These are phyloP conservation scores for Linum usitatissimum DNA, from an alignment of 345 rosid species.

Conservation along the genomic window DNA sequence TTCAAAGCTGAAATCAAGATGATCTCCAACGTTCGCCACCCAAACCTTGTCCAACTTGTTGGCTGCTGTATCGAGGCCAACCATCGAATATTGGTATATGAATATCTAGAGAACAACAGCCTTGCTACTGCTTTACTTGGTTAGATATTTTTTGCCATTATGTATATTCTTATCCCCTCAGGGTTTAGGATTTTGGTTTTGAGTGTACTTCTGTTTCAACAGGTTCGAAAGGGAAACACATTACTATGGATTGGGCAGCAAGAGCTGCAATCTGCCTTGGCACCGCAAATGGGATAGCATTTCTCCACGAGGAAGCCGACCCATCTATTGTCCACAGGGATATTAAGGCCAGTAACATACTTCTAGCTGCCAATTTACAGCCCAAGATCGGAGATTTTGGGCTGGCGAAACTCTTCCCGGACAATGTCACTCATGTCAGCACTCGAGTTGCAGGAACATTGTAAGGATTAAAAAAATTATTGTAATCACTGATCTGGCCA, in stretches of 20 bases:
- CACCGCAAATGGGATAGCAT: slow-evolving; percentile 54
- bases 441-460: slow-evolving; percentile 75
- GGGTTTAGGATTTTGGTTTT: not conserved
- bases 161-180: not conserved
- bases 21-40: slow-evolving; percentile 47
- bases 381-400: slow-evolving; percentile 79
- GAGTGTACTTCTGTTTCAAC: slow-evolving; percentile 3
- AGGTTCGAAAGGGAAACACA: slow-evolving; percentile 46
- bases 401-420: slow-evolving; percentile 67
- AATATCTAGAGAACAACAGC: slow-evolving; percentile 63
- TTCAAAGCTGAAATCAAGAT: slow-evolving; percentile 50
- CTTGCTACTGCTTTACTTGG: slow-evolving; percentile 50
- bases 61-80: slow-evolving; percentile 54
- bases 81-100: slow-evolving; percentile 47
- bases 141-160: slow-evolving; percentile 10
- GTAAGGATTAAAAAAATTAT: too few relatives aligned
- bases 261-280: slow-evolving; percentile 55
- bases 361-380: slow-evolving; percentile 42
- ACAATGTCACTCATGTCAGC: slow-evolving; percentile 60
- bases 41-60: slow-evolving; percentile 55
- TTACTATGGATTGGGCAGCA: slow-evolving; percentile 42
- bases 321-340: slow-evolving; percentile 67
- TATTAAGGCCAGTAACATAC: slow-evolving; percentile 72
- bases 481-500: too few relatives aligned
- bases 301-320: slow-evolving; percentile 56